phyloP scores from a whole-genome alignment of 805 yeast genomes.

The Kurtzmaniella cleridarum region DNA sequence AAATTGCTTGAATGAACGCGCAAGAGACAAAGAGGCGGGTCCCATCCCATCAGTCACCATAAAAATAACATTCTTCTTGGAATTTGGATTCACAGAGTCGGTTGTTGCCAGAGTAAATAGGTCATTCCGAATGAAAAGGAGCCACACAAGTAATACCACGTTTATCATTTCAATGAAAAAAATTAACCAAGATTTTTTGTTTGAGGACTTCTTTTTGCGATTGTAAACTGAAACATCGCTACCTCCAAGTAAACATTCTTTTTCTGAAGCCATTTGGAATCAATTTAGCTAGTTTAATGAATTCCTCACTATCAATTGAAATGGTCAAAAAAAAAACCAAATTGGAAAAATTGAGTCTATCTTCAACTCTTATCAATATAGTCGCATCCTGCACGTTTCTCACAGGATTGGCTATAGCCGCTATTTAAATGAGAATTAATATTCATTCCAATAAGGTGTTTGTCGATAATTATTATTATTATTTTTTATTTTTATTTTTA shows the following conservation, averaged over 20 bases:
- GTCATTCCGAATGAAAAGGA: neutral
- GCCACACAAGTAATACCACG: slow-evolving; percentile 4
- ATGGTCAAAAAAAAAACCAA: no score
- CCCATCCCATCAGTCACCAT: slow-evolving; percentile 97
- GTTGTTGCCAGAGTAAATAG: neutral
- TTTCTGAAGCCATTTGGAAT: slow-evolving; percentile 4
- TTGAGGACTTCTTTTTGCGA: slow-evolving; percentile 2
- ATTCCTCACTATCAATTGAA: neutral
- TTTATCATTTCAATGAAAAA: slow-evolving; percentile 3
- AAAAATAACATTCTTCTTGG: slow-evolving; percentile 72
- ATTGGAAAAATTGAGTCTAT: neutral
- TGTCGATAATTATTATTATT: no score
- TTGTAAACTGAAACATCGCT: slow-evolving; percentile 4
- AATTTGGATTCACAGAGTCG: slow-evolving; percentile 8
- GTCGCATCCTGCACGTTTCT: no score
- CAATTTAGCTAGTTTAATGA: no score
- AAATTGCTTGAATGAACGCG: slow-evolving; percentile 69
- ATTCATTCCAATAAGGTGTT: no score
- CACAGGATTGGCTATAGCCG: no score
- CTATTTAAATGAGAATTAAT: no score
- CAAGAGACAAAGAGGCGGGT: slow-evolving; percentile 76
- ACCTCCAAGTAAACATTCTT: slow-evolving; percentile 5
- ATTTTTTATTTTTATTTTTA: no score
- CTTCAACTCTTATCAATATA: neutral
- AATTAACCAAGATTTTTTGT: slow-evolving; percentile 1